These are phyloP conservation scores for Fusarium sp. DNA, from an alignment of 2,329 filamentous ascomycete genomes.

Conservation along the genomic window DNA sequence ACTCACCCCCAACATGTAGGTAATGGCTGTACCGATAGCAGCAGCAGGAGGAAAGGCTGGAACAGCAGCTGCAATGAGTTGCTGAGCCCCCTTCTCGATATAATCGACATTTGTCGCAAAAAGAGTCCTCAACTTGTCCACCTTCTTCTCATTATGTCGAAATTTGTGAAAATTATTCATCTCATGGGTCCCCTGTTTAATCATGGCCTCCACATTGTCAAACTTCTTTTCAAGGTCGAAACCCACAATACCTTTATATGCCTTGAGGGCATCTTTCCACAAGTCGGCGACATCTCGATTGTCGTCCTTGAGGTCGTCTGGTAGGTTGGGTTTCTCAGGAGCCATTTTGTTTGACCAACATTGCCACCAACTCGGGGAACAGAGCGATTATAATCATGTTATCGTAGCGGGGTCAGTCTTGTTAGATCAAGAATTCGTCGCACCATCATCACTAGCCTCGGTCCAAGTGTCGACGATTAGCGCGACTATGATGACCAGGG, in stretches of 20 bases:
- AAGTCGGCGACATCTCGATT: constrained; percentile 47
- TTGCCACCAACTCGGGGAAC: neutral
- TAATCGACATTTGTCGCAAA: constrained; percentile 47
- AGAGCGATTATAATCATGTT: neutral
- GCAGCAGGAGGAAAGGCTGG: constrained; percentile 49
- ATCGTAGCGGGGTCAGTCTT: neutral
- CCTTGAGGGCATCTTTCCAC: constrained; percentile 49
- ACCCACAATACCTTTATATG: constrained; percentile 50
- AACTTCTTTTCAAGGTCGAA: constrained; percentile 48
- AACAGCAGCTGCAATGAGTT: constrained; percentile 46
- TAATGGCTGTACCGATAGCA: constrained; percentile 51
- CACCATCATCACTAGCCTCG: neutral
- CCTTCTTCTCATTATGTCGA: constrained; percentile 49
- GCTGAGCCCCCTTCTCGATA: constrained; percentile 46
- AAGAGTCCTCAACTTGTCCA: constrained; percentile 48
- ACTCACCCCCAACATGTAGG: constrained; percentile 46
- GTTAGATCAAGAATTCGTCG: neutral
- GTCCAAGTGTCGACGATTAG: neutral
- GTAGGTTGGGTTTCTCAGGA: constrained; percentile 5
- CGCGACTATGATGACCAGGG: neutral
- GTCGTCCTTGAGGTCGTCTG: constrained; percentile 40
- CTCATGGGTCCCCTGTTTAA: constrained; percentile 42
- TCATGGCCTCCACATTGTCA: constrained; percentile 42
- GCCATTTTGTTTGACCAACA: constrained; percentile 1
- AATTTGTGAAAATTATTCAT: constrained; percentile 50